Evolutionary conservation across 2,329 filamentous ascomycete species (phyloP), one percentile per base, ranked within the genome.

Genomic region (Fusarium dlaminii): DNA sequence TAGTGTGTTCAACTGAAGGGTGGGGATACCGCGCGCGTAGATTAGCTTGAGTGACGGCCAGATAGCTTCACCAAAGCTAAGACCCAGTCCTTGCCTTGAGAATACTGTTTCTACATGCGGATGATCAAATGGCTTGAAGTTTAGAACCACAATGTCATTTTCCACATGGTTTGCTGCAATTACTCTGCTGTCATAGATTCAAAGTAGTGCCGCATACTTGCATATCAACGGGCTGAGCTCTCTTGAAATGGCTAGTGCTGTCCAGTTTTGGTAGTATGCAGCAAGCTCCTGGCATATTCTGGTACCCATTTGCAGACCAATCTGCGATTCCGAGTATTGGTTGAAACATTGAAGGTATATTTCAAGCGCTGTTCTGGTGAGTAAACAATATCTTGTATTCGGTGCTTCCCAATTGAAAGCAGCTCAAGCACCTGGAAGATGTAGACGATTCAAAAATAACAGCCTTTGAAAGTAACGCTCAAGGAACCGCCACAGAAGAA

Each of bases 21-120:
- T 70, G 72, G 72, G 36, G 72, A 68, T 75, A 42, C 72, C 72
- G 72, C 68, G 72, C 72, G 72, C 68, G 72, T 75, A 72, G 58
- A 48, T 70, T 64, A 70, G 48, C 39, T 45, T 30, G 32, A 18
- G 39, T 52, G 39, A 51, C 30, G 36, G 32, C 62, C n/a, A 37
- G 29, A 62, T 42, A 52, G 40, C 37, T 69, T 56, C 34, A 52
- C 40, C 29, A 48, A 36, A 52, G 24, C 52, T 30, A 45, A 52
- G 46, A 36, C 66, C 29, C 34, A 54, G 43, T 36, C 27, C 57
- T 24, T 45, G 9, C 37, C 45, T 66, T 45, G 6, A 24, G 56
- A 43, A 36, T 18, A 56, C n/a, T 46, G 60, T 57, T 48, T 66
- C 46, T 54, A 18, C 36, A 37, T 42, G 40, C 17, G 14, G 37